Base-by-base conservation (phyloP, 345 rosid species). In the Raphanus sativus region DNA sequence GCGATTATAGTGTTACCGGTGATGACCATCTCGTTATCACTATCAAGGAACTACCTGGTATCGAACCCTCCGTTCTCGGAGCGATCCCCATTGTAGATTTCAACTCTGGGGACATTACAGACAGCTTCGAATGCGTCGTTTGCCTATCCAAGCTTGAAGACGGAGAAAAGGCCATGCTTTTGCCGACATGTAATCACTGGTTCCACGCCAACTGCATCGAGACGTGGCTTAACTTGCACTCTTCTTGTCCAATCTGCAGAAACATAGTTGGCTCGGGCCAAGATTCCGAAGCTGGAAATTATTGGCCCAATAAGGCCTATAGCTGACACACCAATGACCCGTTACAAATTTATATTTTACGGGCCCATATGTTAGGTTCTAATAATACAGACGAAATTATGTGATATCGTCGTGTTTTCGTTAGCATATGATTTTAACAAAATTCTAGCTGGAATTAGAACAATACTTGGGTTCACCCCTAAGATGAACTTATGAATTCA, bases 121-220 rank as follows among this genome's bases (percentile, higher is more conserved):
- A 87, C 4, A 84, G 89, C 3, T 69, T 84, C 5, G 90, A 87
- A 76, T 88, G 98, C 48, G 90, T 91, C 0, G 90, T 93, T 74
- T 93, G 98, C 66, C 77, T 93, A 60, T 88, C 82, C 28, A 91
- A 93, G 73, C 82, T 91, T 13, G 83, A 70, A 2, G 83, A 85
- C 55, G 90, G 89, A 9, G 98, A 93, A 42, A 87, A 67, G 75
- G 85, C 90, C 4, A 87, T 92, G 79, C 17, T 83, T 58, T 74
- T 93, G 32, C 90, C 97, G 0, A 83, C 83, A 24, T 93, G 98
- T 54, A 88, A 80, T 55, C 98, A 93, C 17, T 86, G 89, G 1
- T 93, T 93, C 73, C 98, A 91, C 29, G 86, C 86, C 4, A 89
- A 89, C 5, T 93, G 96, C 62, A 89, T 91, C 32, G 96, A 91